Conservation (phyloP, 2,329 filamentous ascomycete genomes). For the Botrytis aclada region DNA sequence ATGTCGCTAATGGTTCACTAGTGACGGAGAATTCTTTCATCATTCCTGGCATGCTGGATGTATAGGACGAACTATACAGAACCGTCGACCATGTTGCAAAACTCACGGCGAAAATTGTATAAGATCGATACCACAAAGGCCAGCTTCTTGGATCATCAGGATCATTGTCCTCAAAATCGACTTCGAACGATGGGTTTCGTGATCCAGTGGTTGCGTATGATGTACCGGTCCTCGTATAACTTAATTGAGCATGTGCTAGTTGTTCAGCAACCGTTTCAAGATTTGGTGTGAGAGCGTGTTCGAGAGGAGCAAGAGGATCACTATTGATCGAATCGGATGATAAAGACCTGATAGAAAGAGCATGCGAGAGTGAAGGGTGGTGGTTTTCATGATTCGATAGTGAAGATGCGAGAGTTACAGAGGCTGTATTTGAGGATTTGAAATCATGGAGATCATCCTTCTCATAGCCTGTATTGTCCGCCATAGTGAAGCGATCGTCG, state of each 20-base stretch:
- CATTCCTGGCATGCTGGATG: slow-evolving; percentile 67
- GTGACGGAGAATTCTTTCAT: slow-evolving; percentile 61
- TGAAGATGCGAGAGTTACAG: slow-evolving; percentile 17
- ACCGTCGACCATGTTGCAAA: slow-evolving; percentile 47
- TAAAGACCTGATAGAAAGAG: slow-evolving; percentile 17
- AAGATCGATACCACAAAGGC: slow-evolving; percentile 48
- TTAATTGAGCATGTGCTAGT: slow-evolving; percentile 38
- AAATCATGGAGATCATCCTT: slow-evolving; percentile 24
- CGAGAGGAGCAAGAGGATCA: slow-evolving; percentile 39
- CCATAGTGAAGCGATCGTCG: slow-evolving; percentile 22
- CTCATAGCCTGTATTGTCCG: slow-evolving; percentile 22
- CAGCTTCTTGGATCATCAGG: slow-evolving; percentile 66
- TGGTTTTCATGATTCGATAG: slow-evolving; percentile 26
- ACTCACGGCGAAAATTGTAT: slow-evolving; percentile 40
- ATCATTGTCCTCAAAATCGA: slow-evolving; percentile 66
- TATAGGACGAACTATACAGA: slow-evolving; percentile 76
- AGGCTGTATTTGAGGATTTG: slow-evolving; percentile 12
- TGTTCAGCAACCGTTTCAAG: slow-evolving; percentile 43
- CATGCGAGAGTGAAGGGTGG: slow-evolving; percentile 18
- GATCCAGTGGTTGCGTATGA: slow-evolving; percentile 46
- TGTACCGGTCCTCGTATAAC: slow-evolving; percentile 42
- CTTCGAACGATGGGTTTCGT: slow-evolving; percentile 61
- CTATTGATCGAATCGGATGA: slow-evolving; percentile 29
- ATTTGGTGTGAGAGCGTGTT: slow-evolving; percentile 41
- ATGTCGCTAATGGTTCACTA: slow-evolving; percentile 59